A percentile compares a stretch with the other conserved stretches of the same genome.
phyloP scores from a whole-genome alignment of 2,329 filamentous ascomycete genomes.

The Aspergillus sp. region DNA sequence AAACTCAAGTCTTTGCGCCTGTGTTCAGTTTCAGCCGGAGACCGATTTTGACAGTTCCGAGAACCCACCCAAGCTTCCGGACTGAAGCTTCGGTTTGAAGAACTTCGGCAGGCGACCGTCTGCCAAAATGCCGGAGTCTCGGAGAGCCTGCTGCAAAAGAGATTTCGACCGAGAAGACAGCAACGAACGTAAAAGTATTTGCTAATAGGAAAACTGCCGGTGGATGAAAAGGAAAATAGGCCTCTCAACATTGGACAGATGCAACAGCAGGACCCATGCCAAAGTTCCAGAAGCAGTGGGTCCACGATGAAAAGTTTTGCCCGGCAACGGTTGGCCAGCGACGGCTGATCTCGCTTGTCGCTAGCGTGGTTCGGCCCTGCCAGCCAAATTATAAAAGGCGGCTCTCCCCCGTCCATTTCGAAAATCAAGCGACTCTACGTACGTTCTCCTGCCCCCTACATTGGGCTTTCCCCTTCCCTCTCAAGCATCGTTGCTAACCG shows the following conservation, averaged over 20 bases:
- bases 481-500: slow-evolving; percentile 20
- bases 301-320: background rate
- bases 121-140: no score
- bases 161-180: background rate
- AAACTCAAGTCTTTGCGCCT: no score
- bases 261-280: background rate
- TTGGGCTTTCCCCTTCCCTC: slow-evolving; percentile 11
- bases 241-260: background rate
- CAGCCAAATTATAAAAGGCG: slow-evolving; percentile 29
- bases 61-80: background rate
- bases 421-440: slow-evolving; percentile 48
- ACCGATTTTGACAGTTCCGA: no score
- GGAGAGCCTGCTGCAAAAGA: background rate
- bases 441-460: slow-evolving; percentile 30
- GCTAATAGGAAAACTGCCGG: background rate
- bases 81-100: no score
- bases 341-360: slow-evolving; percentile 26
- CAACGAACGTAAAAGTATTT: slow-evolving; percentile 4
- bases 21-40: no score
- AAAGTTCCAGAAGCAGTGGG: slow-evolving; percentile 1
- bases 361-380: slow-evolving; percentile 17
- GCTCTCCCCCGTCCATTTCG: slow-evolving; percentile 23
- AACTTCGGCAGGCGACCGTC: background rate
- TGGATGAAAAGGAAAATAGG: background rate
- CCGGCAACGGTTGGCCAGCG: slow-evolving; percentile 15